Percentiles rank a stretch among this genome's conserved stretches.
phyloP scores from a whole-genome alignment of 2,329 filamentous ascomycete genomes.

The Pseudocercospora cruenta region DNA sequence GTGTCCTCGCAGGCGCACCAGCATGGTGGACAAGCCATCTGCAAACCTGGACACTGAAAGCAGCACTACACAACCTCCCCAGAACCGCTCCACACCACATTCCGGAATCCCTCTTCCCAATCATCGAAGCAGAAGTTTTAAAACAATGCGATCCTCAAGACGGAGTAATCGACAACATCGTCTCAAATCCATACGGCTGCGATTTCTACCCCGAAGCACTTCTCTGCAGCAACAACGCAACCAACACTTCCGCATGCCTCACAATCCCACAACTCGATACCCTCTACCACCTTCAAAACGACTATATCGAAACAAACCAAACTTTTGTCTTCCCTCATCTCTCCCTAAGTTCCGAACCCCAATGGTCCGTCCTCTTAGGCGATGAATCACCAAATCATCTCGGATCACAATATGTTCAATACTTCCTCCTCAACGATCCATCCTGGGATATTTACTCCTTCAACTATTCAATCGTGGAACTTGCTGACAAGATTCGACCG shows the following conservation, averaged over 20 bases:
- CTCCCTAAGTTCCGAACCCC: conserved; percentile 43
- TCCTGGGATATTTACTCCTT: conserved; percentile 46
- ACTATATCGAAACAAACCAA: conserved; percentile 46
- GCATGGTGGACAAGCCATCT: conserved; percentile 58
- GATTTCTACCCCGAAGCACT: conserved; percentile 49
- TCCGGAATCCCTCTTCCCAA: conserved; percentile 46
- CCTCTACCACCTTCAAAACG: conserved; percentile 48
- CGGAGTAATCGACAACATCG: conserved; percentile 55
- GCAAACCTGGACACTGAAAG: conserved; percentile 47
- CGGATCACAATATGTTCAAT: conserved; percentile 45
- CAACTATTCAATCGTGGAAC: conserved; percentile 44
- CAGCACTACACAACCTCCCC: conserved; percentile 55
- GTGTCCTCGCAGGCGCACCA: conserved; percentile 57
- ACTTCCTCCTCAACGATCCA: conserved; percentile 47
- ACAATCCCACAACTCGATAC: conserved; percentile 50
- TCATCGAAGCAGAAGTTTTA: conserved; percentile 51
- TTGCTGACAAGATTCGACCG: conserved; percentile 48
- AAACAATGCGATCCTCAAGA: conserved; percentile 58
- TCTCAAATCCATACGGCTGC: conserved; percentile 53
- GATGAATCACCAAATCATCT: conserved; percentile 42
- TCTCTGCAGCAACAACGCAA: conserved; percentile 40
- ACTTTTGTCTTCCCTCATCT: conserved; percentile 48
- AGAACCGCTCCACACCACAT: conserved; percentile 51
- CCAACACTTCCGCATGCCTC: conserved; percentile 44
- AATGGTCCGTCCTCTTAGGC: conserved; percentile 43